These are phyloP conservation scores for Macadamia tetraphylla DNA, from an alignment of 164 flowering plant genomes.

Conservation along the genomic window DNA sequence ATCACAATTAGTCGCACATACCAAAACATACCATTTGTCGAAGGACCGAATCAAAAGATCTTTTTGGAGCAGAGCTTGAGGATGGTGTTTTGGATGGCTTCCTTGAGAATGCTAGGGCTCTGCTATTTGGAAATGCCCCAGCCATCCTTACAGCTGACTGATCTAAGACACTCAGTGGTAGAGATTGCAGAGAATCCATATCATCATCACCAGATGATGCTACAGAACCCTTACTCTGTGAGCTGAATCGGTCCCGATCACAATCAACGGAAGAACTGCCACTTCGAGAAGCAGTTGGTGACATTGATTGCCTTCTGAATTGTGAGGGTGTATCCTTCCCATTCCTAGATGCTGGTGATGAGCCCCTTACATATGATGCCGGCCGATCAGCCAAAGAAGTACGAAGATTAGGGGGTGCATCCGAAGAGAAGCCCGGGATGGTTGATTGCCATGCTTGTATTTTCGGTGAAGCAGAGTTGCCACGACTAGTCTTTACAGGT, in stretches of 20 bases:
- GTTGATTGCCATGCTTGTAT: constrained; percentile 76
- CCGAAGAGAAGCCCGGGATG: constrained; percentile 86
- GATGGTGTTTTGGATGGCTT: constrained; percentile 48
- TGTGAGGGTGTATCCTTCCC: constrained; percentile 49
- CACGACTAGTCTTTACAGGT: constrained; percentile 63
- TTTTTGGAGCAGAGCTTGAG: constrained; percentile 77
- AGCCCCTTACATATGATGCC: constrained; percentile 80
- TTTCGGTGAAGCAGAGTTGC: constrained; percentile 88
- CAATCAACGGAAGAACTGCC: constrained; percentile 66
- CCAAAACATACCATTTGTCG: constrained; percentile 65
- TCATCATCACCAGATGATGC: constrained; percentile 95
- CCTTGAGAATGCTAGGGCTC: constrained; percentile 41
- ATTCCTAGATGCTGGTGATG: constrained; percentile 88
- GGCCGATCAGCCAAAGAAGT: constrained; percentile 90
- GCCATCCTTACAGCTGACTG: constrained; percentile 32
- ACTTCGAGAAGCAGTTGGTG: constrained; percentile 89
- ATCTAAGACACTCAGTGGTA: constrained; percentile 38
- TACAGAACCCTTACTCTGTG: constrained; percentile 76
- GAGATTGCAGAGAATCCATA: constrained; percentile 64
- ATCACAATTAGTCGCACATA: background rate
- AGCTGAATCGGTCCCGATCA: constrained; percentile 65
- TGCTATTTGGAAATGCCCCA: constrained; percentile 45
- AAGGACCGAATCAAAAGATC: constrained; percentile 74
- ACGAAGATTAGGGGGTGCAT: constrained; percentile 95
- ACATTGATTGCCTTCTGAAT: constrained; percentile 65